Percentiles rank a stretch among this genome's conserved stretches.
These are phyloP conservation scores for Backusella macrospora DNA, from an alignment of 192 early-diverging fungal genomes.

Conservation along the genomic window DNA sequence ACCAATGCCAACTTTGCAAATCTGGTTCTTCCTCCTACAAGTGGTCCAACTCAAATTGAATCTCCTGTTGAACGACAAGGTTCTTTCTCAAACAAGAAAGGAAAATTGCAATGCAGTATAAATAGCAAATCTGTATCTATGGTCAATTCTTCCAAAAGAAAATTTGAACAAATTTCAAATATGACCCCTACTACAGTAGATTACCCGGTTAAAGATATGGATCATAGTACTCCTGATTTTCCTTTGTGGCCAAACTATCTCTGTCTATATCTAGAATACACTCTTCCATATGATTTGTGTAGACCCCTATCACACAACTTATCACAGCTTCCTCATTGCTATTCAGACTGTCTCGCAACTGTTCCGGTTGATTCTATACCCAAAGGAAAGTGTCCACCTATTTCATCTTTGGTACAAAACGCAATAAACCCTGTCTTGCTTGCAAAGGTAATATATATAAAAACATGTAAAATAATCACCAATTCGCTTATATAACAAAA, in stretches of 20 bases:
- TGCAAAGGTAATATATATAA: slow-evolving; percentile 33
- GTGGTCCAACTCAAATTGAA: not conserved
- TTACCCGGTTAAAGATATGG: not conserved
- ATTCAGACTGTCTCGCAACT: slow-evolving; percentile 27
- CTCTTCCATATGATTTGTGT: slow-evolving; percentile 29
- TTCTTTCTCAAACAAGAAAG: not conserved
- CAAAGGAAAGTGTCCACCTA: slow-evolving; percentile 34
- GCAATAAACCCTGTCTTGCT: slow-evolving; percentile 23
- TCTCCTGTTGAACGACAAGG: not conserved
- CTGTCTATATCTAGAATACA: slow-evolving; percentile 42
- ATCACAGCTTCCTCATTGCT: slow-evolving; percentile 39
- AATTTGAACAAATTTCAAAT: slow-evolving; percentile 14
- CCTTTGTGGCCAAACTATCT: slow-evolving; percentile 48
- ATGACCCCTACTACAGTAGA: not conserved
- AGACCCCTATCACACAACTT: slow-evolving; percentile 39
- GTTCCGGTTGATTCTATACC: slow-evolving; percentile 18
- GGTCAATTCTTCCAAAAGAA: not conserved
- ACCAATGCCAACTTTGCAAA: not conserved
- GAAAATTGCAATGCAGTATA: not conserved
- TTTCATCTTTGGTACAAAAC: slow-evolving; percentile 12
- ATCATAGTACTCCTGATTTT: not conserved
- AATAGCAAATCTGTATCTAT: not conserved
- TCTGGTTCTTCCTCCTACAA: not conserved
- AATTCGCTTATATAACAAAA: not conserved
- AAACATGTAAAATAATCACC: not conserved